Evolutionary conservation across 345 rosid genomes (phyloP), one percentile per base, ranked within the genome.

Genomic region (Gossypium rotundifolium): DNA sequence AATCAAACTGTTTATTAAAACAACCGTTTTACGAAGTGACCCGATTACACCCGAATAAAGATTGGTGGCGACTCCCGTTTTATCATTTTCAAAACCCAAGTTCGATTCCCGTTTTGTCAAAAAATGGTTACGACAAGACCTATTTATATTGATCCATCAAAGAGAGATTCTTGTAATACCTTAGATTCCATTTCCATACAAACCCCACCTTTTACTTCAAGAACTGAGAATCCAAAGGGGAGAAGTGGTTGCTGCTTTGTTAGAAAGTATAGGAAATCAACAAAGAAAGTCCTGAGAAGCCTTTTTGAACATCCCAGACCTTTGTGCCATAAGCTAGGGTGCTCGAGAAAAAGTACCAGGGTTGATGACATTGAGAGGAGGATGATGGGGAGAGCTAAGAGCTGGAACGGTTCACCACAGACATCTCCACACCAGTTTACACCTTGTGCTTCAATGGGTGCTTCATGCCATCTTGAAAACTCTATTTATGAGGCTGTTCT

Each of bases 401-500:
- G 85, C 71, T 74, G 68, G 78, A 83, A 55, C 68, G 70, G 52
- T 70, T 80, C 84, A 6, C 80, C 75, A 0, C 74, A 70, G 71
- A 76, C 83, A 62, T 78, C 88, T 74, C 83, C 82, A 46, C 65
- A 9, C n/a, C 74, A 38, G 63, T 72, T 38, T 46, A 46, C 74
- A 38, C 12, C 55, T 72, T 52, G 7, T 52, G n/a, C 54, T 77
- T 66, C 77, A 48, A 53, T 44, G 12, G 75, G 42, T 55, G 68
- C 51, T 67, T 73, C 77, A 79, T 64, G 61, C 53, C 80, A 83
- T 48, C 44, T 63, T 11, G 88, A 86, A 73, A 73, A 77, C 80
- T 74, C 85, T 14, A 86, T 88, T 62, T 53, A 82, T 49, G 92
- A 86, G 49, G 92, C 88, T 7, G 73, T 88, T 79, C 90, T 86